Base-by-base conservation (phyloP, 2,329 filamentous ascomycete genomes). In the Ceratocystis eucalypticola region DNA sequence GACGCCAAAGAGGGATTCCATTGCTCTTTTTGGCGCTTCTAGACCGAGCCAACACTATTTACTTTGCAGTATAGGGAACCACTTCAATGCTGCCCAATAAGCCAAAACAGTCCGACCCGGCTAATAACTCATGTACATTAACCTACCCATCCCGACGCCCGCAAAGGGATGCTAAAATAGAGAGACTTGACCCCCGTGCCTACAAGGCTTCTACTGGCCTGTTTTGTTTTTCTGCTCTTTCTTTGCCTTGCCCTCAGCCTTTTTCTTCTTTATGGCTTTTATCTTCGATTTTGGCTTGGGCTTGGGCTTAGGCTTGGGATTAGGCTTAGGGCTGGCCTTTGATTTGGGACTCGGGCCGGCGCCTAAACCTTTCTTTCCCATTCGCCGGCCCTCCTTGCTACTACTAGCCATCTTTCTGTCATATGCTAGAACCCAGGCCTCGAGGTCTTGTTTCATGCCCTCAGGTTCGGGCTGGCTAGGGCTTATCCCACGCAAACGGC, bases 371-470 rank as follows among this genome's bases (percentile, higher is more conserved):
- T 30, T 57, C 53, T 57, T 57, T 30, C 53, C 28, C 53, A 30
- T 17, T 12, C 53, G 53, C 22, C 28, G 15, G 12, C 22, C 22
- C 20, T 17, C 28, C 22, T 57, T 57, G 53, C 53, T 28, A 28
- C 50, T 15, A 48, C 22, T 61, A 8, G 37, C 65, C 20, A 22
- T 44, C 61, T 64, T 66, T 5, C 61, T 25, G 62, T 66, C 65
- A 3, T 63, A 57, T 15, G 55, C 20, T 6, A 61, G 10, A 46
- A 61, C 62, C 65, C 65, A 66, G 12, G 45, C 28, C 30, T 66
- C 61, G 2, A 66, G 45, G 41, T 64, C 61, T 17, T 62, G 61
- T n/a, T 63, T 62, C 48, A 66, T 57, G 20, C 61, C 65, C 37
- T 46, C 45, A 15, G 65, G 62, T 6, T 41, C 61, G 1, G 61